These are phyloP conservation scores for Anthostomella pinea DNA, from an alignment of 2,329 filamentous ascomycete genomes.

Conservation along the genomic window DNA sequence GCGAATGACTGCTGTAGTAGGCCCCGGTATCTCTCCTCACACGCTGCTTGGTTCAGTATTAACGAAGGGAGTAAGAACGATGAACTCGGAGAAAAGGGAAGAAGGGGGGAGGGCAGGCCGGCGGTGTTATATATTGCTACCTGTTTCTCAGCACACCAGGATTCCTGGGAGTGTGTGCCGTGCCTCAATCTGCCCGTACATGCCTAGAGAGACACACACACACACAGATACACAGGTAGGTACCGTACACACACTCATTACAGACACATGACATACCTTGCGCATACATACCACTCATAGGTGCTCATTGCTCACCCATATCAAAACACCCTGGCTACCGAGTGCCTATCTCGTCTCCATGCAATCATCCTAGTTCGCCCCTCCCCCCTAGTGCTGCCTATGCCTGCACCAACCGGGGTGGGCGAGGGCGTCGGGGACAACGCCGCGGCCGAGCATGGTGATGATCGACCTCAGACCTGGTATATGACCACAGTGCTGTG, in stretches of 20 bases:
- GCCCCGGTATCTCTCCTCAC: constrained; percentile 20
- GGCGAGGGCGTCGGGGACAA: constrained; percentile 1
- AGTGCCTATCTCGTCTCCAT: constrained; percentile 16
- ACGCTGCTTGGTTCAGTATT: constrained; percentile 14
- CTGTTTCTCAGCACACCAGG: too few relatives aligned
- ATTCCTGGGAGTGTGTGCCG: too few relatives aligned
- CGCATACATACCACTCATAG: too few relatives aligned
- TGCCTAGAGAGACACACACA: constrained; percentile 1
- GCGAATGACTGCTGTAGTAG: constrained; percentile 24
- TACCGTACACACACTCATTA: too few relatives aligned
- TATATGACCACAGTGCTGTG: too few relatives aligned
- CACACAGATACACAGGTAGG: constrained; percentile 3
- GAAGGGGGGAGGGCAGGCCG: constrained; percentile 1
- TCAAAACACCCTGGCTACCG: constrained; percentile 20
- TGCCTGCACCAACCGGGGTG: constrained; percentile 8
- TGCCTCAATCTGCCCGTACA: too few relatives aligned
- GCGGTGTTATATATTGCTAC: background rate
- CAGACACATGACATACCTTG: too few relatives aligned
- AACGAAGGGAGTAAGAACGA: constrained; percentile 11
- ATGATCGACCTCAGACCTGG: too few relatives aligned
- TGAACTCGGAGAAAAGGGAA: constrained; percentile 6
- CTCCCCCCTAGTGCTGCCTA: too few relatives aligned
- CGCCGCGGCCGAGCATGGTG: background rate
- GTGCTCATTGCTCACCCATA: constrained; percentile 10
- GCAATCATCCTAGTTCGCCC: constrained; percentile 18